phyloP scores from a whole-genome alignment of 2,329 filamentous ascomycete genomes.

The Myrmaecium sp. region DNA sequence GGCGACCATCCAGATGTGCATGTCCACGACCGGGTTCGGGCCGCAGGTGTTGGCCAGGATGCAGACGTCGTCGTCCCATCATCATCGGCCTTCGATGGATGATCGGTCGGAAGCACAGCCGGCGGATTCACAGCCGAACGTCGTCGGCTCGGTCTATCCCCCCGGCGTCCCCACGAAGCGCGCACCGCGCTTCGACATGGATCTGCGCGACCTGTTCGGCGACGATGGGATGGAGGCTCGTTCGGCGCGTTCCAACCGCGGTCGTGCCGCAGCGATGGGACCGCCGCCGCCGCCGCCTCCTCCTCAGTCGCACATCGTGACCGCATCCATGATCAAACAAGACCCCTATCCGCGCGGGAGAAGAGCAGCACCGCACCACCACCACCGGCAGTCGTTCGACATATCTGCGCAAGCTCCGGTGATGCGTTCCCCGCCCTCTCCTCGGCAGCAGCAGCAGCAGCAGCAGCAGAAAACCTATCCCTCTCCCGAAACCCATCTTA shows the following conservation, averaged over 20 bases:
- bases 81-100: slow-evolving; percentile 1
- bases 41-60: slow-evolving; percentile 16
- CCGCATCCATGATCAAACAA: background rate
- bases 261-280: slow-evolving; percentile 15
- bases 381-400: slow-evolving; percentile 1
- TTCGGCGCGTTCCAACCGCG: slow-evolving; percentile 19
- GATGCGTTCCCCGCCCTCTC: too few species aligned
- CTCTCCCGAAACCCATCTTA: slow-evolving; percentile 6
- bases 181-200: slow-evolving; percentile 37
- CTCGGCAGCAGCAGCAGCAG: too few species aligned
- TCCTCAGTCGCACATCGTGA: slow-evolving; percentile 7
- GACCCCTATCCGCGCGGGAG: background rate
- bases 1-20: slow-evolving; percentile 88
- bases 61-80: slow-evolving; percentile 6
- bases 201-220: slow-evolving; percentile 21
- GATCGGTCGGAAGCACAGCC: background rate
- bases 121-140: slow-evolving; percentile 19
- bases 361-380: background rate
- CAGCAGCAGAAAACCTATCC: slow-evolving; percentile 11
- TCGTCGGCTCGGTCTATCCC: slow-evolving; percentile 10
- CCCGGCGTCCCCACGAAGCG: slow-evolving; percentile 17
- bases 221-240: slow-evolving; percentile 22
- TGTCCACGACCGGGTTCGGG: slow-evolving; percentile 71
- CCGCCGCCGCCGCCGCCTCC: slow-evolving; percentile 9
- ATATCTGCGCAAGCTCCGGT: too few species aligned